Evolutionary conservation across 345 rosid species (phyloP).

Genomic region (Dipteronia dyeriana): DNA sequence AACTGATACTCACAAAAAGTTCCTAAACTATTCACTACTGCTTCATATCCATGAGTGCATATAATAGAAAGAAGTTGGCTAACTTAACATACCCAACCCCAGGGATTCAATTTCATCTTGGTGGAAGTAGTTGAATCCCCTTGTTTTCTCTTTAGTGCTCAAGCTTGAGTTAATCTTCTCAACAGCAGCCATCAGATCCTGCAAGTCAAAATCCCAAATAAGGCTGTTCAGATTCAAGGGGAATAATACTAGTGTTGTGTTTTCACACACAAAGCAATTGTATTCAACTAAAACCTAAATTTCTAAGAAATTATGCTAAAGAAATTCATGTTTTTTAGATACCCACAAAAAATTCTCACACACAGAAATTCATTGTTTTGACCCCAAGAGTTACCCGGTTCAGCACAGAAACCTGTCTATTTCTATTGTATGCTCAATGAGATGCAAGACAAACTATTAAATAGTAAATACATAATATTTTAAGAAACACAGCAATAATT

Average conservation of each 20-base stretch:
- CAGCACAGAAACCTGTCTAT: background rate
- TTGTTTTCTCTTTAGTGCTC: conserved; percentile 41
- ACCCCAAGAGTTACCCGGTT: background rate
- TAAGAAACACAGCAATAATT: background rate
- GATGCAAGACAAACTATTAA: background rate
- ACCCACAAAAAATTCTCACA: background rate
- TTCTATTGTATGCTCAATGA: background rate
- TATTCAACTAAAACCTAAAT: background rate
- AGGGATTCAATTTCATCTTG: conserved; percentile 72
- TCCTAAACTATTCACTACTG: no score
- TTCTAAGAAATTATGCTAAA: background rate
- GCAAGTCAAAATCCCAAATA: conserved; percentile 19
- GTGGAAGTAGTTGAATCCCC: conserved; percentile 44
- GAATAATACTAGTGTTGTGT: background rate
- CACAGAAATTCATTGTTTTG: background rate
- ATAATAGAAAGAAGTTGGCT: background rate
- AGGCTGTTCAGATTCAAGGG: background rate
- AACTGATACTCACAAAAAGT: no score
- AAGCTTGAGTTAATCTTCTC: conserved; percentile 66
- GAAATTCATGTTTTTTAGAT: background rate
- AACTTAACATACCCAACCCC: conserved; percentile 21
- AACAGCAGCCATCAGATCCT: conserved; percentile 76
- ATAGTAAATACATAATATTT: background rate
- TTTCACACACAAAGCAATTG: background rate
- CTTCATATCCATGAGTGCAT: background rate